phyloP scores from a whole-genome alignment of 1,284 basidiomycete genomes.

The Mycena sp. region DNA sequence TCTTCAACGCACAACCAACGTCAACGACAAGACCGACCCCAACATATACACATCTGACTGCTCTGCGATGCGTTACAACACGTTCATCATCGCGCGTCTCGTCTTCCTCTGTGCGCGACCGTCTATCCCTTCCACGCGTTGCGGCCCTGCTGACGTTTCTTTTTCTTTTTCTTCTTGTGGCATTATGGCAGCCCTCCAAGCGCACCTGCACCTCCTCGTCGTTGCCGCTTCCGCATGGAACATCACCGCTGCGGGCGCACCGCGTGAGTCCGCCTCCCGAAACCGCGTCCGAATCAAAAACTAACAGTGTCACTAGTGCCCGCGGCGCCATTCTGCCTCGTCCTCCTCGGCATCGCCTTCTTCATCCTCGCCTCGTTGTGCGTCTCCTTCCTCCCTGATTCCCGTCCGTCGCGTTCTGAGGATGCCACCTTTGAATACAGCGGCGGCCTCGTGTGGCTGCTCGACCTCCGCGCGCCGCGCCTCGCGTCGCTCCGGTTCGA shows the following conservation, averaged over 20 bases:
- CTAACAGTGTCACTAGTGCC: slow-evolving; percentile 12
- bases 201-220: slow-evolving; percentile 20
- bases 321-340: slow-evolving; percentile 17
- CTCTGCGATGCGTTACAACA: slow-evolving; percentile 23
- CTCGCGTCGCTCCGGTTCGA: too few relatives aligned
- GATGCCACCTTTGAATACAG: too few relatives aligned
- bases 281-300: not conserved
- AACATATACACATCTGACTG: not conserved
- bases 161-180: not conserved
- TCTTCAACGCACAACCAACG: too few relatives aligned
- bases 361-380: slow-evolving; percentile 17
- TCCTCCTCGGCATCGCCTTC: slow-evolving; percentile 24
- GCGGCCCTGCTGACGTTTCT: not conserved
- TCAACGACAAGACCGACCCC: too few relatives aligned
- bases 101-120: slow-evolving; percentile 20
- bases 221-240: slow-evolving; percentile 24
- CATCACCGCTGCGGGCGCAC: not conserved
- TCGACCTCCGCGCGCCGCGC: slow-evolving; percentile 17
- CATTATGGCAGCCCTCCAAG: slow-evolving; percentile 13
- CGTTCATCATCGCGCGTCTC: slow-evolving; percentile 15
- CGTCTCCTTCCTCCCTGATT: not conserved
- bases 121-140: not conserved
- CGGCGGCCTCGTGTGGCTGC: slow-evolving; percentile 8
- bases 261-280: not conserved
- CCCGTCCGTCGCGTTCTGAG: not conserved